Evolutionary conservation across 495 filamentous ascomycete species (phyloP).

Genomic region (Daldinia vernicosa): DNA sequence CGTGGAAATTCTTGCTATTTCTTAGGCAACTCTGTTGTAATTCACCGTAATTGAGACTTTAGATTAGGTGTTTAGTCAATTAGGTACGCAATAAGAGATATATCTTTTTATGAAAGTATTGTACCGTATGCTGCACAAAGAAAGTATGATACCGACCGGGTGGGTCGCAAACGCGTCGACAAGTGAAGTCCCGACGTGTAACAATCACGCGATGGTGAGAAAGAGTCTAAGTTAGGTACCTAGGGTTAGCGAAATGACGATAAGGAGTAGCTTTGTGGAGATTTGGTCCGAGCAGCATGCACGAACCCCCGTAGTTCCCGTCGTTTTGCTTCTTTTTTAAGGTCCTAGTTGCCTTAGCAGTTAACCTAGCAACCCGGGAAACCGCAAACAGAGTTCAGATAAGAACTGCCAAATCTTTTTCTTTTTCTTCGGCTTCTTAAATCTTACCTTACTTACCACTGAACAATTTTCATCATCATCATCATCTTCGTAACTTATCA

Average conservation of each 20-base stretch:
- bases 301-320: slow-evolving; percentile 10
- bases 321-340: slow-evolving; percentile 20
- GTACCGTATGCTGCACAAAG: too few relatives aligned
- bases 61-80: too few relatives aligned
- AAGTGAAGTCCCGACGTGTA: slow-evolving; percentile 13
- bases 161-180: slow-evolving; percentile 20
- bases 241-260: slow-evolving; percentile 30
- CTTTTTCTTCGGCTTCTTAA: not conserved
- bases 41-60: too few relatives aligned
- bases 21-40: too few relatives aligned
- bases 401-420: not conserved
- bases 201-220: slow-evolving; percentile 36
- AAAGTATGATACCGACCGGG: slow-evolving; percentile 4
- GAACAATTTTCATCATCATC: not conserved
- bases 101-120: too few relatives aligned
- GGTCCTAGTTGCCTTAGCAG: not conserved
- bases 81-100: too few relatives aligned
- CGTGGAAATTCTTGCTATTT: too few relatives aligned
- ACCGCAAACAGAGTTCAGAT: slow-evolving; percentile 19
- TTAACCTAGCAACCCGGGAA: not conserved
- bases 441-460: not conserved
- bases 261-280: slow-evolving; percentile 28
- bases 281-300: slow-evolving; percentile 1
- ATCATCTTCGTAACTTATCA: not conserved
- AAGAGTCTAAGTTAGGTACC: slow-evolving; percentile 12